Base-by-base conservation (phyloP, 192 early-diverging fungal species). In the Lunasporangiospora selenospora region DNA sequence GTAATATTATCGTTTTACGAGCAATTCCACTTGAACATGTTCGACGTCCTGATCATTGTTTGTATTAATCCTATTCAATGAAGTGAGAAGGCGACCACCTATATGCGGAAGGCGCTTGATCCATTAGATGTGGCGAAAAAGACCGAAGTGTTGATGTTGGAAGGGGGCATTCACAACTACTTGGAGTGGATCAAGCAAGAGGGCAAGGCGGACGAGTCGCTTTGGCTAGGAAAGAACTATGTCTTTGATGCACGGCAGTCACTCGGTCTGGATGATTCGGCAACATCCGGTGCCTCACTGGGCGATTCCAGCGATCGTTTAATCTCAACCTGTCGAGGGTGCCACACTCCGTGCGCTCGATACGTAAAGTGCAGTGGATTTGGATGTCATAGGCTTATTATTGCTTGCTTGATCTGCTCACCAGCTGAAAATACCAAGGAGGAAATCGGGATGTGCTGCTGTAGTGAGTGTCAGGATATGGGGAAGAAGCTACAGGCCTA, bases 131-230 rank as follows among this genome's bases (percentile, higher is more conserved):
- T 60, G 11, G 36, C 19, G 2, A 52, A 54, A 13, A 42, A 45
- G 10, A 75, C 81, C 9, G 47, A 82, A 42, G 81, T 90, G 15
- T 53, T 77, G 42, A 89, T 87, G 87, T 62, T 91, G 6, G 85
- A 91, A 4, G 89, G 89, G 15, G 85, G 85, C 3, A 89, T 91
- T 24, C 89, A 91, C 44, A 85, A 87, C 44, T 91, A 91, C 41
- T 55, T 91, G 6, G 81, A 89, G 52, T 91, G 89, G 89, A 65
- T 77, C 50, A 78, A 81, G 41, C 75, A 80, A 23, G 63, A 76
- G 32, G 34, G 48, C 7, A 18, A 38, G 4, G 16, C 43, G 6
- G 51, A 52, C 9, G 59, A 84, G 10, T 60, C 75, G 26, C 58
- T 90, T 19, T 90, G 88, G 80, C 73, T 77, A 19, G 89, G 89